Evolutionary conservation across 2,329 filamentous ascomycete species (phyloP), one percentile per base, ranked within the genome.

Genomic region (Thermochaetoides dissita): DNA sequence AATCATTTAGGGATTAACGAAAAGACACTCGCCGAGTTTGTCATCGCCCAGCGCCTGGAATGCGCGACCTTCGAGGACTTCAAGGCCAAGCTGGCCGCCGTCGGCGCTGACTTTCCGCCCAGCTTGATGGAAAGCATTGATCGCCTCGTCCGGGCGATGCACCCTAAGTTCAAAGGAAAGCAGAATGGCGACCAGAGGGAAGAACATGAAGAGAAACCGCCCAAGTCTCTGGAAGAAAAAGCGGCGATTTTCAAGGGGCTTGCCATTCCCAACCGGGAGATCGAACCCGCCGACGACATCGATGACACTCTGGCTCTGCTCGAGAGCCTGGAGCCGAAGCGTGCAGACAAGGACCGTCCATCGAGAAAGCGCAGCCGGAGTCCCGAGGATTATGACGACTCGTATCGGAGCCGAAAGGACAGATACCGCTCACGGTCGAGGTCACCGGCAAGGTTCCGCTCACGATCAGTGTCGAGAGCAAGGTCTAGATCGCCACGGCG

Each of bases 1-100:
- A 98, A 98, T 57, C 85, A 98, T 63, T 65, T 96, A 46, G 86
- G 88, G 43, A 78, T 95, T 54, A 83, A 76, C 59, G 88, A 98
- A 64, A 95, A 94, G 63, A 94, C 86, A 6, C 77, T 98, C 28
- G 88, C 91, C 53, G 91, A 98, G 63, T 98, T 94, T 58, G 78
- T 98, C 55, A 94, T 98, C 57, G 84, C 84, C 47, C 83, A 94
- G 59, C 85, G 94, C 54, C 64, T 81, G 59, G 76, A 88, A 71
- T 83, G 79, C 65, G 71, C 69, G 40, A 73, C 72, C 29, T 68
- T 84, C 43, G 62, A 71, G 40, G 79, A 83, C 29, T 98, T 96
- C 66, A 83, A 83, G 64, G 67, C 69, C 51, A 77, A 77, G 57
- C 71, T 96, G 51, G 75, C 80, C 51, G 75, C 71, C 30, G 79